phyloP scores from a whole-genome alignment of 306 rosid species.

The Quercus mongolica region DNA sequence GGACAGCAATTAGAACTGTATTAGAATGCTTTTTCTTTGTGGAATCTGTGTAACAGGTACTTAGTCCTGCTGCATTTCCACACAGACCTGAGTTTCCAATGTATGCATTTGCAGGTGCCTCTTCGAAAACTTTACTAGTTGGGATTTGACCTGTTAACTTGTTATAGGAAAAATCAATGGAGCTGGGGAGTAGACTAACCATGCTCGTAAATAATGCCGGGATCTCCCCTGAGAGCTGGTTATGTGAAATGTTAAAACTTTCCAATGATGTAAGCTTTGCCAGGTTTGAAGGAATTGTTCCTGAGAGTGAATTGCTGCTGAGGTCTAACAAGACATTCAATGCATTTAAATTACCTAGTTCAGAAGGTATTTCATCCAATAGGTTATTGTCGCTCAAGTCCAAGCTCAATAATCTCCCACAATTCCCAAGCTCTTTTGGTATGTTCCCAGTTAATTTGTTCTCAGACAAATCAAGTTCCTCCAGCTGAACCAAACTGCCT shows the following conservation, averaged over 20 bases:
- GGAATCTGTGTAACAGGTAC: slow-evolving; percentile 13
- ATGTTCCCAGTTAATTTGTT: slow-evolving; percentile 44
- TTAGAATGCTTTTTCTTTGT: slow-evolving; percentile 21
- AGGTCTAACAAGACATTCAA: slow-evolving; percentile 44
- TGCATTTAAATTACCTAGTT: slow-evolving; percentile 44
- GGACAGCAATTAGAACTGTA: slow-evolving; percentile 41
- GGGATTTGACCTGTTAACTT: slow-evolving; percentile 56
- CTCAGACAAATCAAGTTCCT: slow-evolving; percentile 46
- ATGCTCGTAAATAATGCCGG: slow-evolving; percentile 33
- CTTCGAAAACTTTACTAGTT: slow-evolving; percentile 29
- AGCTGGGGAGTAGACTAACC: slow-evolving; percentile 34
- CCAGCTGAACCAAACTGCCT: slow-evolving; percentile 24
- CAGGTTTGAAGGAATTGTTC: slow-evolving; percentile 48
- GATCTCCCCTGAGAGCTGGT: slow-evolving; percentile 46
- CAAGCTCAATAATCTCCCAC: slow-evolving; percentile 26
- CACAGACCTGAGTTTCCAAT: slow-evolving; percentile 57
- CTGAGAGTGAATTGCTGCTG: slow-evolving; percentile 57
- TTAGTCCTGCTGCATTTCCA: slow-evolving; percentile 41
- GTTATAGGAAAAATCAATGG: slow-evolving; percentile 61
- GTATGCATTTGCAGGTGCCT: slow-evolving; percentile 34
- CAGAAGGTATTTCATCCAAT: slow-evolving; percentile 41
- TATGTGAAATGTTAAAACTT: slow-evolving; percentile 57
- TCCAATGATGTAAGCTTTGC: slow-evolving; percentile 38
- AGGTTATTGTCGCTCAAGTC: slow-evolving; percentile 51
- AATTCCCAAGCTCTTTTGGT: slow-evolving; percentile 35